A percentile compares a stretch with the other conserved stretches of the same genome.
Conservation (phyloP, 805 yeast species). For the Dipodascus geniculatus region DNA sequence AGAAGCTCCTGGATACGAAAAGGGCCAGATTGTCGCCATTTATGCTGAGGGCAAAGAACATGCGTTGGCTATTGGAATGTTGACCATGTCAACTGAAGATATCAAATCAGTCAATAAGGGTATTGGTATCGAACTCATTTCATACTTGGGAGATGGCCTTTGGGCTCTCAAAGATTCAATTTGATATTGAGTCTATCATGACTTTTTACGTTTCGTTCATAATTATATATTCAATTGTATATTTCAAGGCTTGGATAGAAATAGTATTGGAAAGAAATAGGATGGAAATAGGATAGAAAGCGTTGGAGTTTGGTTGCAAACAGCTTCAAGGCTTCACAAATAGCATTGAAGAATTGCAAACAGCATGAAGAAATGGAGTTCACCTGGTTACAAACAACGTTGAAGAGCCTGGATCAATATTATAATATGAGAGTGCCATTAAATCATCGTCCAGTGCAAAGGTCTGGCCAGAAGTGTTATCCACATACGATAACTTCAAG, state of each 20-base stretch:
- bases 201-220: too few relatives aligned
- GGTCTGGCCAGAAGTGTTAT: neutral
- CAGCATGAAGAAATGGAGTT: too few relatives aligned
- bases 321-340: too few relatives aligned
- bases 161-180: conserved; percentile 13
- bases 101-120: conserved; percentile 77
- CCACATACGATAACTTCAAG: neutral
- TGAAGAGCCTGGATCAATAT: neutral
- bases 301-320: too few relatives aligned
- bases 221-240: too few relatives aligned
- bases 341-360: too few relatives aligned
- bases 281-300: too few relatives aligned
- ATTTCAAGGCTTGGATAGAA: too few relatives aligned
- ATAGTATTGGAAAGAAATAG: too few relatives aligned
- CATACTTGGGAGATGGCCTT: conserved; percentile 81
- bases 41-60: conserved; percentile 89
- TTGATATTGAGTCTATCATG: neutral
- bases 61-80: conserved; percentile 84
- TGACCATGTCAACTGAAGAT: conserved; percentile 81
- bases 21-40: conserved; percentile 64
- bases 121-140: conserved; percentile 74
- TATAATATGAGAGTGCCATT: neutral
- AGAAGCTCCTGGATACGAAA: conserved; percentile 49
- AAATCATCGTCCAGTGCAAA: neutral
- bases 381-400: neutral